Percentiles rank a stretch among this genome's conserved stretches.
Conservation (phyloP, 2,329 filamentous ascomycete species). For the Pseudophaeomoniella oleicola region DNA sequence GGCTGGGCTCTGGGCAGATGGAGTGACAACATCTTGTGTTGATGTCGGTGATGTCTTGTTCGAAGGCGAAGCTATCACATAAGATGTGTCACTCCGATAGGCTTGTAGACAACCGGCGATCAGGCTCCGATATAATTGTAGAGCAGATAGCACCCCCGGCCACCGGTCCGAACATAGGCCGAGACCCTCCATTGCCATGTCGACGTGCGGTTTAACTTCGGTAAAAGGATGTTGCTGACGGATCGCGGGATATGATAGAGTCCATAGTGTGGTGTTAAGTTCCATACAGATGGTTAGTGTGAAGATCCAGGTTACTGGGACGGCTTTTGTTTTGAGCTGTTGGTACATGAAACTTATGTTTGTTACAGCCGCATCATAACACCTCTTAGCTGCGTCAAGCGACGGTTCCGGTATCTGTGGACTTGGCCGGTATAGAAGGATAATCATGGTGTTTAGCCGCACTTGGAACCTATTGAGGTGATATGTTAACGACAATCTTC, state of each 20-base stretch:
- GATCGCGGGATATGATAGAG: conserved; percentile 73
- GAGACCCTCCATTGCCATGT: conserved; percentile 63
- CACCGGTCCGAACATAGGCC: conserved; percentile 70
- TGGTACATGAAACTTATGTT: conserved; percentile 70
- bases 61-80: conserved; percentile 5
- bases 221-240: conserved; percentile 57
- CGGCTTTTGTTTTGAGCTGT: conserved; percentile 59
- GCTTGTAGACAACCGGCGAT: conserved; percentile 75
- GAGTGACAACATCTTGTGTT: conserved; percentile 4
- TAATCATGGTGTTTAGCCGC: conserved; percentile 73
- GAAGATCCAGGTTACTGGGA: conserved; percentile 91
- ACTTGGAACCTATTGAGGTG: conserved; percentile 39
- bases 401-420: conserved; percentile 84
- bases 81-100: conserved; percentile 46
- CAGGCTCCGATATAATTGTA: conserved; percentile 75
- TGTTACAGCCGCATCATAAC: conserved; percentile 67
- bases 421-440: conserved; percentile 78
- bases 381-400: conserved; percentile 59
- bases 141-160: conserved; percentile 77
- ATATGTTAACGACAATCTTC: neutral
- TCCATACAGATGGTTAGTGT: conserved; percentile 80
- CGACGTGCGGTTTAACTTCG: conserved; percentile 61
- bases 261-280: conserved; percentile 84
- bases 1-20: conserved; percentile 4
- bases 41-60: conserved; percentile 5